Evolutionary conservation across 768 basidiomycete species (phyloP).

Genomic region (Leccinum fibrillosum): DNA sequence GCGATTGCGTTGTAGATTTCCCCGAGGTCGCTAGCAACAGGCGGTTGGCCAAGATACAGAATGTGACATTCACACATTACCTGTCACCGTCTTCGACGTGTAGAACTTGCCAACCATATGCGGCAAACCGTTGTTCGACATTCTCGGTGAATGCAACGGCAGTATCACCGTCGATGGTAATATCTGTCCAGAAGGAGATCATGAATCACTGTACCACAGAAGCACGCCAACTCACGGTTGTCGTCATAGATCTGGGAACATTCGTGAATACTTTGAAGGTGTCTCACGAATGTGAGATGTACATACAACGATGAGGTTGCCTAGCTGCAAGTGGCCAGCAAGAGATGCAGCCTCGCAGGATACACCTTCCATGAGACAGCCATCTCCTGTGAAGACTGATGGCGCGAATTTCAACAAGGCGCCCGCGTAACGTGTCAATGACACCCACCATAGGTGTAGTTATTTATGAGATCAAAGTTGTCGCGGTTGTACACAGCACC

Average conservation of each 20-base stretch:
- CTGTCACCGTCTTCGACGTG: slow-evolving; percentile 76
- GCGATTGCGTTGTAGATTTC: slow-evolving; percentile 77
- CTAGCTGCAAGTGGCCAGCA: slow-evolving; percentile 91
- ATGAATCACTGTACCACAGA: slow-evolving; percentile 2
- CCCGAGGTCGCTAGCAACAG: slow-evolving; percentile 60
- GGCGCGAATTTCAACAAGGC: slow-evolving; percentile 5
- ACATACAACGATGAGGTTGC: slow-evolving; percentile 87
- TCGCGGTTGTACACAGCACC: slow-evolving; percentile 89
- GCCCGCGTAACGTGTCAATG: background rate
- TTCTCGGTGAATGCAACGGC: slow-evolving; percentile 92
- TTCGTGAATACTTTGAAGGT: slow-evolving; percentile 16
- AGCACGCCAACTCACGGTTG: slow-evolving; percentile 62
- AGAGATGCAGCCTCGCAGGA: slow-evolving; percentile 89
- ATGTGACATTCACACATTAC: slow-evolving; percentile 36
- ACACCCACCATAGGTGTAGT: slow-evolving; percentile 80
- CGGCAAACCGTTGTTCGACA: slow-evolving; percentile 79
- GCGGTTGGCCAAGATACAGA: slow-evolving; percentile 10
- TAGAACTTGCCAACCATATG: slow-evolving; percentile 95
- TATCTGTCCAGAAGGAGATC: slow-evolving; percentile 50
- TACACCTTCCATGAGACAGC: slow-evolving; percentile 97
- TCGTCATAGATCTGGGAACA: slow-evolving; percentile 80
- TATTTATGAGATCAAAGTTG: slow-evolving; percentile 75
- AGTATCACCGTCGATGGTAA: slow-evolving; percentile 95
- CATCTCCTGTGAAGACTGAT: slow-evolving; percentile 87
- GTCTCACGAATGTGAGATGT: slow-evolving; percentile 11